Base-by-base conservation (phyloP, 2,329 filamentous ascomycete species). In the Kalaharituber pfeilii region DNA sequence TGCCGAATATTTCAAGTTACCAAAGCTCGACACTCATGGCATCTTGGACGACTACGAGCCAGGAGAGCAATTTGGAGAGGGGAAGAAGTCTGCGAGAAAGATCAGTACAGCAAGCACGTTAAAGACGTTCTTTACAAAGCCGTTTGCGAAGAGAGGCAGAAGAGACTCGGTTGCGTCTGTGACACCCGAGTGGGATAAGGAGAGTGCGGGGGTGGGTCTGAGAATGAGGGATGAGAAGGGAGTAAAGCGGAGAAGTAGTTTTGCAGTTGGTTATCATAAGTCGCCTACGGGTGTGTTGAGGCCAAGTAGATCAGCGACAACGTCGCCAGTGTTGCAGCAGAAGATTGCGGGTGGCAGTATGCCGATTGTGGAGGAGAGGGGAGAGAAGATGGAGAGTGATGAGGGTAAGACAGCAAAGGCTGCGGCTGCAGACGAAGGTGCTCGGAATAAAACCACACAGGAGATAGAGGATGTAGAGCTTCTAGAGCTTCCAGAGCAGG, bases 171-270 rank as follows among this genome's bases (percentile, higher is more conserved):
- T 13, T 20, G 79, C 67, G 11, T 65, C 61, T 1, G 71, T 45
- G 0, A 73, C 72, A 6, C 68, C 54, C 5, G 64, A 52, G 0
- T 72, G 49, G 18, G 71, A 59, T 27, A 65, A 58, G 13, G 55
- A 56, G 11, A 66, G 56, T 27, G 69, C 63, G n/a, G 75, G 63
- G 5, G 81, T 51, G 2, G 73, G 71, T 0, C 80, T 77, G 0
- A 83, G 59, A 2, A 95, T 96, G 70, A 96, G 94, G 30, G 78
- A 71, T 55, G 94, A 81, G 58, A 94, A 84, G 0, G 87, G 82
- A 84, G 87, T 94, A 61, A 96, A 81, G 65, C 98, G 98, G 18
- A 96, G 80, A 77, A 98, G n/a, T n/a, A n/a, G n/a, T n/a, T n/a
- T n/a, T n/a, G n/a, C n/a, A n/a, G n/a, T n/a, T n/a, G n/a, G 84